These are phyloP conservation scores for Mycena vulgaris DNA, from an alignment of 768 basidiomycete species.

Conservation along the genomic window DNA sequence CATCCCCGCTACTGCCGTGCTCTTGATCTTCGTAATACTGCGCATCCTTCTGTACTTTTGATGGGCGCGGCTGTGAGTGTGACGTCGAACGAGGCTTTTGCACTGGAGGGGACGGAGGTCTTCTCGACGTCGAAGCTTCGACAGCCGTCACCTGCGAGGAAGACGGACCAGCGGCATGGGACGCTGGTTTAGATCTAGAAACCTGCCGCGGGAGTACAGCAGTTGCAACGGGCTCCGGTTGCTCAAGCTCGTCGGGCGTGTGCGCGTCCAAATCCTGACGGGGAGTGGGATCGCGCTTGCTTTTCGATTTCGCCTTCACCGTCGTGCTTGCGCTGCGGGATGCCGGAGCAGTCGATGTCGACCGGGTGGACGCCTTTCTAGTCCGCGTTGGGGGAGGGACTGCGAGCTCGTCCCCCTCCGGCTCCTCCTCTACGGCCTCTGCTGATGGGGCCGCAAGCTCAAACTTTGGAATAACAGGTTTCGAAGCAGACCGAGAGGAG, in stretches of 20 bases:
- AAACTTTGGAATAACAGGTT: slow-evolving; percentile 25
- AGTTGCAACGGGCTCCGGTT: slow-evolving; percentile 6
- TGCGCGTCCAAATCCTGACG: slow-evolving; percentile 9
- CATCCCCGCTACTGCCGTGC: slow-evolving; percentile 1
- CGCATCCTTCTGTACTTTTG: slow-evolving; percentile 1
- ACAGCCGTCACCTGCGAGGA: slow-evolving; percentile 3
- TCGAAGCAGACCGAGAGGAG: slow-evolving; percentile 30
- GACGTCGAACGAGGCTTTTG: slow-evolving; percentile 23
- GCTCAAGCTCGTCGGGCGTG: slow-evolving; percentile 9
- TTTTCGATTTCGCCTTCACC: slow-evolving; percentile 30
- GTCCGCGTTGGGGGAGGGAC: slow-evolving; percentile 23
- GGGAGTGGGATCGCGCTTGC: slow-evolving; percentile 26
- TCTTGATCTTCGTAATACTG: slow-evolving; percentile 15
- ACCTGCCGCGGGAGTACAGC: background rate
- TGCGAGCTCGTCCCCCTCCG: slow-evolving; percentile 8
- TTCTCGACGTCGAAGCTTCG: slow-evolving; percentile 8
- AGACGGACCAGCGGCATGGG: slow-evolving; percentile 14
- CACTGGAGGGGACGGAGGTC: slow-evolving; percentile 18
- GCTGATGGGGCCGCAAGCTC: slow-evolving; percentile 12
- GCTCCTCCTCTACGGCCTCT: slow-evolving; percentile 27
- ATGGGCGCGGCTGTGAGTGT: slow-evolving; percentile 8
- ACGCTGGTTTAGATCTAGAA: slow-evolving; percentile 21
- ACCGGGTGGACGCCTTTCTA: slow-evolving; percentile 23
- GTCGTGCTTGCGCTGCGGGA: slow-evolving; percentile 27
- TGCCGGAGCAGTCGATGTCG: slow-evolving; percentile 17